Base-by-base conservation (phyloP, 208 protist genomes). In the Leishmania lainsoni region DNA sequence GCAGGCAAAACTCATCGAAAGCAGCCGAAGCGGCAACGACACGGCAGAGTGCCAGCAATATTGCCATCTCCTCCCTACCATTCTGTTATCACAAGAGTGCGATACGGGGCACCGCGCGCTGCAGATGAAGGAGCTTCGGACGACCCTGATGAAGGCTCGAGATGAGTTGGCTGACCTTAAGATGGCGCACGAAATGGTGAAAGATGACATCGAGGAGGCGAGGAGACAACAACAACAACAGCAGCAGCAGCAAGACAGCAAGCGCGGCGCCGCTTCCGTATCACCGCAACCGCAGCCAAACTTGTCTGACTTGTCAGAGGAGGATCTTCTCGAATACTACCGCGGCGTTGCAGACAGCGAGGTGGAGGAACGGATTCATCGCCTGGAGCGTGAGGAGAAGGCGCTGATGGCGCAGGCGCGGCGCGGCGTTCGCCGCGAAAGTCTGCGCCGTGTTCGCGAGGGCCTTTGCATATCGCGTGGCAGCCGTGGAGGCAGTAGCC, bases 141-240 rank as follows among this genome's bases (percentile, higher is more conserved):
- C 82, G n/a, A 75, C 75, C 9, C 80, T 94, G 5, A 75, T 77
- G 20, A 69, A 91, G 66, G 85, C 87, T 17, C 86, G 86, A 22
- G 75, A 79, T 49, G 92, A 94, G 80, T 75, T 94, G 49, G 82
- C 83, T 3, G 91, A 96, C 69, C 87, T 96, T n/a, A 91, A 87
- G 77, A 76, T 85, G 16, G 93, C 93, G 8, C 90, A 93, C 70
- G 90, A 91, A 66, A 93, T 96, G 87, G 91, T 96, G 75, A 87
- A 86, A 12, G 93, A 91, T 17, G 93, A 96, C 77, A 79, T 96
- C 5, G 88, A 79, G 66, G 74, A 81, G 78, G 84, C 85, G 65
- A 85, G 51, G 69, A 63, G 56, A 5, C 81, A 82, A 49, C 85
- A 85, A 39, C 78, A 73, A 22, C 74, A 87, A 5, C 81, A 82